These are phyloP conservation scores for Medicago lupulina DNA, from an alignment of 306 rosid genomes.

Conservation along the genomic window DNA sequence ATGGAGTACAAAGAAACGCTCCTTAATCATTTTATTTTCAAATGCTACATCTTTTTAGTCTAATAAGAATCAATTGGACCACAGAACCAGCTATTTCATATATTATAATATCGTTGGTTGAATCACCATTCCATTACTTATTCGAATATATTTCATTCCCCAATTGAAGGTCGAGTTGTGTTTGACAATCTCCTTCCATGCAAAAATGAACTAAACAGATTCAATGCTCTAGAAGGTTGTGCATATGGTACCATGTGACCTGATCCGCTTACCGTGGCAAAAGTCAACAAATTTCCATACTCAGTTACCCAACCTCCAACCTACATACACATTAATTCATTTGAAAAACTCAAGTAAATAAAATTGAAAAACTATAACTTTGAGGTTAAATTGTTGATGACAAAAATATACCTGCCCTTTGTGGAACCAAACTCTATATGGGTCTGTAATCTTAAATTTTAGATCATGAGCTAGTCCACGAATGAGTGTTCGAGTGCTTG, in stretches of 20 bases:
- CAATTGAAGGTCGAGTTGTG: conserved; percentile 59
- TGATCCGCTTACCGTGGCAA: conserved; percentile 86
- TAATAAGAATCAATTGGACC: too few relatives aligned
- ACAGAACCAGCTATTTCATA: conserved; percentile 4
- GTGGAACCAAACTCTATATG: conserved; percentile 90
- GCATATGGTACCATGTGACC: conserved; percentile 94
- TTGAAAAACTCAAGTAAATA: neutral
- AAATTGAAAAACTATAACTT: neutral
- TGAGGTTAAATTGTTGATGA: neutral
- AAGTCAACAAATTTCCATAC: conserved; percentile 79
- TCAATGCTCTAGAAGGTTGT: conserved; percentile 85
- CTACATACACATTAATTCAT: conserved; percentile 31
- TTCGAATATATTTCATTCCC: conserved; percentile 6
- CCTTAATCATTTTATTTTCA: too few relatives aligned
- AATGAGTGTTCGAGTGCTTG: conserved; percentile 77
- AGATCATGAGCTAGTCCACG: conserved; percentile 83
- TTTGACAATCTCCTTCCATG: conserved; percentile 68
- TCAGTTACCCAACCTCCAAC: conserved; percentile 89
- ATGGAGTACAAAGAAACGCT: too few relatives aligned
- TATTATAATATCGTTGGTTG: neutral
- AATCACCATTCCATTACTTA: too few relatives aligned
- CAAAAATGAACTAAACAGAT: conserved; percentile 73
- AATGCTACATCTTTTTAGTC: too few relatives aligned
- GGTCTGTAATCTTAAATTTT: conserved; percentile 66
- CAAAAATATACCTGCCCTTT: conserved; percentile 68